Percentiles rank a stretch among this genome's conserved stretches.
These are phyloP conservation scores for Pythium chondricola DNA, from an alignment of 352 stramenopile genomes.

Conservation along the genomic window DNA sequence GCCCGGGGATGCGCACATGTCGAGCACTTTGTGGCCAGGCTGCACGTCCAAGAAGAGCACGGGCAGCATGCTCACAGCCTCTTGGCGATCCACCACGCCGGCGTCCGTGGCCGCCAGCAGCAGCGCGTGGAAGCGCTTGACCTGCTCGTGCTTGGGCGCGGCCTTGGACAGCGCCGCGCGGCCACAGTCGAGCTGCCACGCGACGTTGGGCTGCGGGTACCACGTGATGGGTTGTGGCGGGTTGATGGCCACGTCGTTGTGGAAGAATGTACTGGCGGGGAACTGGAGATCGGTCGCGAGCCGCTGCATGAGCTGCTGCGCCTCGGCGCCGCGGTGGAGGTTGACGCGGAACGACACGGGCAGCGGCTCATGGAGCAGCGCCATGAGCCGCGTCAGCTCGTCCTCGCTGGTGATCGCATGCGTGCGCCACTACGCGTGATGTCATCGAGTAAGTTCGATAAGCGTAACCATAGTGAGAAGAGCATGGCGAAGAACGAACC, in stretches of 20 bases:
- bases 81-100: conserved; percentile 94
- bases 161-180: conserved; percentile 78
- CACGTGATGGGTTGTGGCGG: conserved; percentile 64
- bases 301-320: conserved; percentile 39
- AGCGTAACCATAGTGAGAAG: not conserved
- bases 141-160: conserved; percentile 66
- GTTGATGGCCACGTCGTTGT: conserved; percentile 51
- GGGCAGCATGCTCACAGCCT: conserved; percentile 98
- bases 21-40: conserved; percentile 69
- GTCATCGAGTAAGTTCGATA: too few species aligned
- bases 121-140: conserved; percentile 89
- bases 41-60: conserved; percentile 95
- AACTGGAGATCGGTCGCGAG: conserved; percentile 58
- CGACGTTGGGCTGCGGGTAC: conserved; percentile 73
- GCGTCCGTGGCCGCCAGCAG: conserved; percentile 90
- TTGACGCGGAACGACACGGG: conserved; percentile 82
- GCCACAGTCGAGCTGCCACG: conserved; percentile 80
- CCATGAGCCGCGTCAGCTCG: conserved; percentile 63
- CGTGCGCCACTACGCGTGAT: conserved; percentile 67
- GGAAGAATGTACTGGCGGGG: conserved; percentile 35
- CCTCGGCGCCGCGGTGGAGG: conserved; percentile 51
- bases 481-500: conserved; percentile 9
- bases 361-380: conserved; percentile 66
- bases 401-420: conserved; percentile 38
- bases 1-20: conserved; percentile 95